Percentiles rank a stretch among this genome's conserved stretches.
Conservation (phyloP, 257 asterid genomes). For the Ilex asprella region DNA sequence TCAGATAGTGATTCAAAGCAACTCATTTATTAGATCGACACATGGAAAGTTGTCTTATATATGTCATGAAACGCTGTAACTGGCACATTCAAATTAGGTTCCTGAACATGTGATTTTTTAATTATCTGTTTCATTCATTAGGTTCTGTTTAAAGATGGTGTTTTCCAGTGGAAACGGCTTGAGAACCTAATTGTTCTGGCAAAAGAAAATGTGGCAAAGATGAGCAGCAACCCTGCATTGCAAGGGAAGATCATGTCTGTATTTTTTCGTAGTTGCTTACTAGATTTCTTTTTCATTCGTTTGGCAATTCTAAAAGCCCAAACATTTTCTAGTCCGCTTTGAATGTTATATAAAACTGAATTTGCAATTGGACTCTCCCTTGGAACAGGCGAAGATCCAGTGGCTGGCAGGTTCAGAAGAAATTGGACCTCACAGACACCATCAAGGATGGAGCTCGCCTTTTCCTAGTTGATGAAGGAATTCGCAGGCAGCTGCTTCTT, state of each 20-base stretch:
- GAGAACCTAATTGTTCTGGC: conserved; percentile 91
- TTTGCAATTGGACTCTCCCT: background rate
- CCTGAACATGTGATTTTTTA: conserved; percentile 1
- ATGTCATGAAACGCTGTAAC: background rate
- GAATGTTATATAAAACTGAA: no score
- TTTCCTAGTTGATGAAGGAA: conserved; percentile 78
- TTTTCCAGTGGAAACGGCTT: conserved; percentile 97
- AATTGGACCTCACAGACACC: conserved; percentile 91
- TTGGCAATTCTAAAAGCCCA: background rate
- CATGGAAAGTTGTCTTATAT: no score
- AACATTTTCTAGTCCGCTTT: background rate
- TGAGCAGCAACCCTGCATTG: conserved; percentile 95
- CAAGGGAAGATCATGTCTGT: conserved; percentile 33
- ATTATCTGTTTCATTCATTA: conserved; percentile 27
- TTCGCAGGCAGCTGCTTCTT: conserved; percentile 94
- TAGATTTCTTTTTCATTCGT: background rate
- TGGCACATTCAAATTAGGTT: background rate
- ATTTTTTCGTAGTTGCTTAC: background rate
- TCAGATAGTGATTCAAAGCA: no score
- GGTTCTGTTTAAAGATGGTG: conserved; percentile 97
- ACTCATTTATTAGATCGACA: no score
- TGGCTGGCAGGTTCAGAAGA: conserved; percentile 37
- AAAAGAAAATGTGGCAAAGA: conserved; percentile 85
- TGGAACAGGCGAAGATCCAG: conserved; percentile 44
- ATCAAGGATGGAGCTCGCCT: conserved; percentile 98